Conservation (phyloP, 1,139 yeast species). For the Schwanniomyces etchellsii region DNA sequence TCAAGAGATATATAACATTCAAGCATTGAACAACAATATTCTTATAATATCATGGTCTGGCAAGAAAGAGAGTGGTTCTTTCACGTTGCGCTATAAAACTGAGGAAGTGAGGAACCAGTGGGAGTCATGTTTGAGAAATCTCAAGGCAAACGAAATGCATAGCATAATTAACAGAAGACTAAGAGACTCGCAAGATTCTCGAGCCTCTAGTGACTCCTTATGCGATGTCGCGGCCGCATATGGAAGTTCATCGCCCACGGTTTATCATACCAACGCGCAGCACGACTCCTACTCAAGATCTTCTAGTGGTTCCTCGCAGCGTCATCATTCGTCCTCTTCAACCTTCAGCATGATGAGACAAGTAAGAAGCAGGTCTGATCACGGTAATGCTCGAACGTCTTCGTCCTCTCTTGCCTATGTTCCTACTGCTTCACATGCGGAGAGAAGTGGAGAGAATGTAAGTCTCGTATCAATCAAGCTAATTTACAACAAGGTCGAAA, state of each 20-base stretch:
- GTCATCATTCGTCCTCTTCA: constrained; percentile 42
- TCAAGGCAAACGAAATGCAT: constrained; percentile 41
- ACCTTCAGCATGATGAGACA: constrained; percentile 44
- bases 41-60: constrained; percentile 77
- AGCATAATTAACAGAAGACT: constrained; percentile 32
- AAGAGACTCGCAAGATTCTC: constrained; percentile 34
- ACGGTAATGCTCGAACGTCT: constrained; percentile 11
- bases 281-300: constrained; percentile 19
- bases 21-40: constrained; percentile 45
- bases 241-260: constrained; percentile 10
- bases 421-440: constrained; percentile 1
- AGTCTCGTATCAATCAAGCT: constrained; percentile 32
- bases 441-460: constrained; percentile 1
- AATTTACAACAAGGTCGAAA: constrained; percentile 40
- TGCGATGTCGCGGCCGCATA: constrained; percentile 19
- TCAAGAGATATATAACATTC: constrained; percentile 56
- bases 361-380: constrained; percentile 21
- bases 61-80: constrained; percentile 69
- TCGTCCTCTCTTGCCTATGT: constrained; percentile 4
- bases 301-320: constrained; percentile 28
- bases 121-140: constrained; percentile 51
- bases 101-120: constrained; percentile 71
- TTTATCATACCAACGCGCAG: constrained; percentile 6
- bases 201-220: constrained; percentile 14
- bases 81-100: constrained; percentile 60